Evolutionary conservation across 2,329 filamentous ascomycete genomes (phyloP), one percentile per base, ranked within the genome.

Genomic region (Colletotrichum abscissum): DNA sequence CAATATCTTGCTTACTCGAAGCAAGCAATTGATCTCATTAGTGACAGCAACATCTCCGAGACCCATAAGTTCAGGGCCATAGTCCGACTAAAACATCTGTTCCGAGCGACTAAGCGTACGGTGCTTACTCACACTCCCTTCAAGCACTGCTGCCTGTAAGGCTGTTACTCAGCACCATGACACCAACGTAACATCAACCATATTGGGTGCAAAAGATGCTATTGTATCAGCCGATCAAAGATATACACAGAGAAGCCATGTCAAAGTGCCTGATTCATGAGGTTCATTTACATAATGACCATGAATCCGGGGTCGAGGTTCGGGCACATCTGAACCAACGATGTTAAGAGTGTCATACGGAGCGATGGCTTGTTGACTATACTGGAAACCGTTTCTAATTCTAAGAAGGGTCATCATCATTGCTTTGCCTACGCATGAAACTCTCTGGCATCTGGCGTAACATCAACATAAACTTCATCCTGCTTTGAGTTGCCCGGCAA

Each of bases 401-500:
- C 0, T 42, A 6, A 7, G 38, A 42, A 42, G 14, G 38, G 7
- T n/a, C 5, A n/a, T 19, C 7, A 8, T n/a, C 1, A 49, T 49
- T n/a, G 19, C 42, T n/a, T 49, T n/a, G 5, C 38, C 6, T 49
- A 19, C 8, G 19, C 19, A 49, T n/a, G 16, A 9, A 8, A n/a
- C 8, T n/a, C 1, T 49, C 42, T n/a, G 7, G 8, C 16, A 49
- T n/a, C 42, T 49, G 4, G 8, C 3, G 6, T 49, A 9, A n/a
- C 19, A n/a, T 49, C 19, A 49, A 3, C 2, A 9, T 8, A 49
- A 0, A 49, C 8, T 2, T 69, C 1, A 63, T 22, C 4, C 2
- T 26, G 58, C 26, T 33, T 69, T 69, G 12, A 69, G 58, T n/a
- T 69, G 67, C n/a, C 74, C 74, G 0, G 92, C 92, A 77, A 93